Evolutionary conservation across 2,329 filamentous ascomycete species (phyloP).

Genomic region (Coniochaeta prunicola): DNA sequence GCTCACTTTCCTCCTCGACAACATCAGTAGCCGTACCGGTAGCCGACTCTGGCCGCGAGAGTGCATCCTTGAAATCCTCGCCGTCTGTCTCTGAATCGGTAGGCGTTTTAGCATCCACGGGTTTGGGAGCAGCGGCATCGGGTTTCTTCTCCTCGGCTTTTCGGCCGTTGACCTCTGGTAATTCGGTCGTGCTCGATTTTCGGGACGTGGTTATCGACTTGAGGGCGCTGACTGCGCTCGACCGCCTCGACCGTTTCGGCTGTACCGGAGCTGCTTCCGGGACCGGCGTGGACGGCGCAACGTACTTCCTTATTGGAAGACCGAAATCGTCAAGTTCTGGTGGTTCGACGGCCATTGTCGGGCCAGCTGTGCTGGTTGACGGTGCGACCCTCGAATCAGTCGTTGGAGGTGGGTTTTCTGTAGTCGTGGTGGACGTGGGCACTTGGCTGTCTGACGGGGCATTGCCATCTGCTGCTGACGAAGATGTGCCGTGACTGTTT

Average conservation of each 20-base stretch:
- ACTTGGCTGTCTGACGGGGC: not conserved
- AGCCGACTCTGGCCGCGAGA: constrained; percentile 6
- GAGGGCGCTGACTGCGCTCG: not conserved
- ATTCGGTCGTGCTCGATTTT: not conserved
- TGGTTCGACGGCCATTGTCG: constrained; percentile 21
- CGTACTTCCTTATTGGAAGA: constrained; percentile 50
- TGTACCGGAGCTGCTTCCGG: not conserved
- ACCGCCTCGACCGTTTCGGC: not conserved
- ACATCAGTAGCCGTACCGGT: not conserved
- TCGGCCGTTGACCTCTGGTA: not conserved
- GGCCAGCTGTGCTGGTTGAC: not conserved
- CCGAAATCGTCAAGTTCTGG: constrained; percentile 64
- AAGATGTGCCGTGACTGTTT: not conserved
- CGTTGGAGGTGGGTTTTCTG: not conserved
- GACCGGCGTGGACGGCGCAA: constrained; percentile 1
- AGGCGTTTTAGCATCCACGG: not conserved
- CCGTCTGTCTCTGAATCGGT: constrained; percentile 15
- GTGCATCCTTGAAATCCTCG: constrained; percentile 20
- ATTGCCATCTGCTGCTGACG: not conserved
- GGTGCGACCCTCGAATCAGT: not conserved
- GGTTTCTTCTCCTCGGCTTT: not conserved
- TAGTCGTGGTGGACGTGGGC: not conserved
- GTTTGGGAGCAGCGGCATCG: not conserved
- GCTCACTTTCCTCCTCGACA: not conserved
- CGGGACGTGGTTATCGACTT: not conserved